Base-by-base conservation (phyloP, 805 yeast species). In the Candida verbasci region DNA sequence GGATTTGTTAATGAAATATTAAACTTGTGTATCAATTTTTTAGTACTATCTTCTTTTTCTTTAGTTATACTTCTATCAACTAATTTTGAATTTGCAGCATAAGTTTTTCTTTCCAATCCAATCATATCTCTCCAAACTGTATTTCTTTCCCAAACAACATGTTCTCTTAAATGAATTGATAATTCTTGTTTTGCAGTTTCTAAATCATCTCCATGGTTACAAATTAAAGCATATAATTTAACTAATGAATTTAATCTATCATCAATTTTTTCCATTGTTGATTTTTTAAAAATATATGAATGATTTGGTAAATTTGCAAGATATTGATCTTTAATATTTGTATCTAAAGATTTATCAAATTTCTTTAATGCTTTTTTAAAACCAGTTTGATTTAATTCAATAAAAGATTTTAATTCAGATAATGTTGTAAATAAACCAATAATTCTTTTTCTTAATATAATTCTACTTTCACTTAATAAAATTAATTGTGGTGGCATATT, bases 61-160 rank as follows among this genome's bases (percentile, higher is more conserved):
- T 42, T 43, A 14, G 49, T 52, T 5, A 41, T 40, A 42, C 25
- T 46, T 45, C 50, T 36, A 33, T 43, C 47, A 29, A 48, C 41
- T 27, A 47, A 30, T 46, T 54, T 40, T 46, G 46, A 48, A 46
- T 57, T 44, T 2, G 89, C 88, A 15, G 86, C 87, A 49, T 88
- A 91, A 1, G 89, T 69, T 50, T 85, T 85, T 47, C 96, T 74
- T 56, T 89, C 96, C 45, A 72, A 53, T 1, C 76, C 77, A 38
- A 73, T 68, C 77, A 73, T 70, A 44, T 72, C 77, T 48, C 73
- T 65, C 78, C 78, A 74, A 10, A 74, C 73, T 0, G 78, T 72
- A 42, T 72, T 69, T 50, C 79, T 57, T 49, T 74, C 78, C 72
- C 76, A 74, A 3, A 74, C 76, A 32, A 73, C 73, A 43, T 72